A percentile compares a stretch with the other conserved stretches of the same genome.
These are phyloP conservation scores for Ligustrum vulgare DNA, from an alignment of 257 asterid species.

Conservation along the genomic window DNA sequence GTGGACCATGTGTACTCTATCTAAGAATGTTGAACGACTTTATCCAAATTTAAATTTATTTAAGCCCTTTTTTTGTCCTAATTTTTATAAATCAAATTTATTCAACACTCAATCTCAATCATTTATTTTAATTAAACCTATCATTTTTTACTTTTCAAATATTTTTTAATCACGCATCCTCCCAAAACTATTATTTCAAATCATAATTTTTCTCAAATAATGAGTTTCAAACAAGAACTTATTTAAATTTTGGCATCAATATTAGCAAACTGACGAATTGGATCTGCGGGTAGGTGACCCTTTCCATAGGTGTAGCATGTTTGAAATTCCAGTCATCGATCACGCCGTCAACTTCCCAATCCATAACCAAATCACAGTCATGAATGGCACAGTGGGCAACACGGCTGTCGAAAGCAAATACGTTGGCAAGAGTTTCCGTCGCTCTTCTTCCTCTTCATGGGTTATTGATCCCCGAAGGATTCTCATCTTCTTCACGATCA, in stretches of 20 bases:
- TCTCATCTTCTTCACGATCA: constrained; percentile 45
- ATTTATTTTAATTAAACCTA: no score
- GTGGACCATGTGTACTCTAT: no score
- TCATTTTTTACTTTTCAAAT: no score
- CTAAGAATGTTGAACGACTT: no score
- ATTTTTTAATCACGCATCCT: no score
- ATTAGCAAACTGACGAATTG: not conserved
- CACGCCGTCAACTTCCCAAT: constrained; percentile 22
- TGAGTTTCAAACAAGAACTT: no score
- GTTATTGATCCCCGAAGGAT: constrained; percentile 42
- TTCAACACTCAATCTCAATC: no score
- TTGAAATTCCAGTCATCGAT: constrained; percentile 34
- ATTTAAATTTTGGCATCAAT: not conserved
- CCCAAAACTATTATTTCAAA: no score
- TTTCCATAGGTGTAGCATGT: constrained; percentile 30
- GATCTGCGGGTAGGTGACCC: constrained; percentile 11
- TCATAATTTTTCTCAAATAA: no score
- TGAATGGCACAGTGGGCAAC: constrained; percentile 23
- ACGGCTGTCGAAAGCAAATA: constrained; percentile 30
- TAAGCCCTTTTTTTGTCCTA: no score
- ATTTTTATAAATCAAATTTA: no score
- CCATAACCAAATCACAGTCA: constrained; percentile 41
- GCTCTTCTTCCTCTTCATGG: constrained; percentile 29
- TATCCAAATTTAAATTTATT: no score
- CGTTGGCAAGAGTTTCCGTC: constrained; percentile 33